A percentile compares a stretch with the other conserved stretches of the same genome.
Evolutionary conservation across 345 rosid genomes (phyloP).

Genomic region (Dipteronia sinensis): DNA sequence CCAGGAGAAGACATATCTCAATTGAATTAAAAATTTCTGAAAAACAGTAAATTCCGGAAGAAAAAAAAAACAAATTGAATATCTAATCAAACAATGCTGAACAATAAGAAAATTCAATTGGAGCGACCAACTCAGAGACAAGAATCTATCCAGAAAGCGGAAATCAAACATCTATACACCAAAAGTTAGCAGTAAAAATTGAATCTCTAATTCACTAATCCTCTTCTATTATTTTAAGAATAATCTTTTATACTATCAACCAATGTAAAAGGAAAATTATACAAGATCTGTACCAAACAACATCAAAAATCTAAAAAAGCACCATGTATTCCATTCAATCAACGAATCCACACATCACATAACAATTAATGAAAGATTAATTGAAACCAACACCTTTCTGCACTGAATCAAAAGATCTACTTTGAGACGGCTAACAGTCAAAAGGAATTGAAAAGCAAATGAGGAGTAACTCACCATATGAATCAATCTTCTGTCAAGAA

Average conservation of each 20-base stretch:
- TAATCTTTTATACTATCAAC: background rate
- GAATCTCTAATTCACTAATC: background rate
- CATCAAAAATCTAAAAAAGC: too few relatives aligned
- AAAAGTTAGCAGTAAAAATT: background rate
- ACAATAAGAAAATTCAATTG: background rate
- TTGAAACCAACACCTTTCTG: background rate
- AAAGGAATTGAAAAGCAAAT: background rate
- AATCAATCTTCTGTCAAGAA: background rate
- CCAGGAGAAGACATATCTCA: too few relatives aligned
- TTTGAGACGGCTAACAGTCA: background rate
- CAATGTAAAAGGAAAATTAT: background rate
- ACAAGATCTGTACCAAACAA: too few relatives aligned
- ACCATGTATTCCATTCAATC: too few relatives aligned
- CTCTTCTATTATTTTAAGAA: too few relatives aligned
- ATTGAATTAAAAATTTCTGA: too few relatives aligned
- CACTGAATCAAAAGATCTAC: background rate
- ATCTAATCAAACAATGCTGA: background rate
- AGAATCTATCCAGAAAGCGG: background rate
- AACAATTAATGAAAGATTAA: too few relatives aligned
- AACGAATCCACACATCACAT: too few relatives aligned
- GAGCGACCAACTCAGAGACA: background rate
- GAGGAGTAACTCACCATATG: background rate
- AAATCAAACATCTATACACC: background rate
- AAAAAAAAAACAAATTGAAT: background rate
- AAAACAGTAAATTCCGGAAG: background rate